Conservation (phyloP, 306 rosid genomes). For the Cicer yamashitae region DNA sequence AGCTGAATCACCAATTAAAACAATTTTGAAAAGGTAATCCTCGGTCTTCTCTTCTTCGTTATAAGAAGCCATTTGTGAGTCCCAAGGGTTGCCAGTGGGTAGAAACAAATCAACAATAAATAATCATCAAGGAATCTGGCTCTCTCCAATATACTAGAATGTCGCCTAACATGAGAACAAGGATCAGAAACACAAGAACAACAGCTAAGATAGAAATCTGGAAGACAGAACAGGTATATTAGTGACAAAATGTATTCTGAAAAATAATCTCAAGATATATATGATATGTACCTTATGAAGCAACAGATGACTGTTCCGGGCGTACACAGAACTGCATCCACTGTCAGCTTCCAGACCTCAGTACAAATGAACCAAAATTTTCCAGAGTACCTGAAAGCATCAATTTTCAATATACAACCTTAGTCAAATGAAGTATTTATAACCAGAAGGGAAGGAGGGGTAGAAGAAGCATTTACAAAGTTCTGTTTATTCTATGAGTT, state of each 20-base stretch:
- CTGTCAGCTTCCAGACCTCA: constrained; percentile 43
- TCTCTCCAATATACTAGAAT: constrained; percentile 46
- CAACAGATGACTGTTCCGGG: constrained; percentile 32
- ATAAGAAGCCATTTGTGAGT: constrained; percentile 59
- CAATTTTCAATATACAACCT: constrained; percentile 21
- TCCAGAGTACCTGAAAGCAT: constrained; percentile 43
- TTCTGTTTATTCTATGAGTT: constrained; percentile 15
- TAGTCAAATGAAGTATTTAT: constrained; percentile 33
- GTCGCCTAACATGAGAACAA: constrained; percentile 50
- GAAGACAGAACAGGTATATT: constrained; percentile 48
- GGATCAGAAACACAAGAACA: constrained; percentile 50
- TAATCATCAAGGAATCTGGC: constrained; percentile 49
- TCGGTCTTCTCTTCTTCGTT: constrained; percentile 83
- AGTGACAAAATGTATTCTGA: constrained; percentile 33
- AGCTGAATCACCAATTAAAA: constrained; percentile 89
- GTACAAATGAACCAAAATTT: constrained; percentile 35
- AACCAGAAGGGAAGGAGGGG: background rate
- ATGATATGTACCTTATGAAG: constrained; percentile 51
- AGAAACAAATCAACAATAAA: constrained; percentile 51
- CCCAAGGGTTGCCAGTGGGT: constrained; percentile 53
- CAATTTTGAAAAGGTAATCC: constrained; percentile 95
- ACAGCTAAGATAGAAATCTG: constrained; percentile 41
- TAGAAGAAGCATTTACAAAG: background rate
- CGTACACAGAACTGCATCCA: constrained; percentile 43
- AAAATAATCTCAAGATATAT: constrained; percentile 46